Percentiles rank a stretch among this genome's conserved stretches.
Evolutionary conservation across 352 stramenopile genomes (phyloP).

Genomic region (Pythium insidiosum): DNA sequence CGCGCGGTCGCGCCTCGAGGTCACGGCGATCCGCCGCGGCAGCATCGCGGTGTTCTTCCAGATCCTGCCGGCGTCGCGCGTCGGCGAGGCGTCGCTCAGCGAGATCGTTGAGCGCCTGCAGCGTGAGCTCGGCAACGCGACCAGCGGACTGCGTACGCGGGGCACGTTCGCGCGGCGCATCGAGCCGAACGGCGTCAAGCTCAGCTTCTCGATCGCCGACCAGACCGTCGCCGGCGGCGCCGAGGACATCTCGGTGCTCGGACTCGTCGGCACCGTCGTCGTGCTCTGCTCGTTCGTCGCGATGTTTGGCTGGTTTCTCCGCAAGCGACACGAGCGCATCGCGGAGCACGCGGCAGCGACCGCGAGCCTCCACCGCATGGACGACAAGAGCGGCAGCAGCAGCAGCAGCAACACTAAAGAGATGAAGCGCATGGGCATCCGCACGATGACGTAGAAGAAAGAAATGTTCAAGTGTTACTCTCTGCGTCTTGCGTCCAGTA

Average conservation of each 20-base stretch:
- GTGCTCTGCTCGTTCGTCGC: constrained; percentile 53
- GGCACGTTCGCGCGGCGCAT: constrained; percentile 60
- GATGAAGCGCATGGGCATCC: constrained; percentile 72
- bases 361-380: too few relatives aligned
- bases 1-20: constrained; percentile 38
- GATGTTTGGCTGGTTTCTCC: constrained; percentile 48
- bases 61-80: constrained; percentile 47
- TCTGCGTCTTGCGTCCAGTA: neutral
- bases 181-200: constrained; percentile 45
- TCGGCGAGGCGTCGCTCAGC: constrained; percentile 53
- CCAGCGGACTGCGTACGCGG: constrained; percentile 50
- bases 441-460: constrained; percentile 29
- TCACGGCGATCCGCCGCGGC: constrained; percentile 40
- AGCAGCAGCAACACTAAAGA: constrained; percentile 15
- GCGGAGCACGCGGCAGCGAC: constrained; percentile 2
- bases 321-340: constrained; percentile 43
- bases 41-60: constrained; percentile 65
- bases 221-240: constrained; percentile 45
- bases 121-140: constrained; percentile 35
- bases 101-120: constrained; percentile 60
- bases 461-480: constrained; percentile 5
- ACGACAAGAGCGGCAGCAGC: too few relatives aligned
- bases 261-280: constrained; percentile 46
- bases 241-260: constrained; percentile 59
- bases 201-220: constrained; percentile 63